phyloP scores from a whole-genome alignment of 768 basidiomycete genomes.

The Phallus indusiatus region DNA sequence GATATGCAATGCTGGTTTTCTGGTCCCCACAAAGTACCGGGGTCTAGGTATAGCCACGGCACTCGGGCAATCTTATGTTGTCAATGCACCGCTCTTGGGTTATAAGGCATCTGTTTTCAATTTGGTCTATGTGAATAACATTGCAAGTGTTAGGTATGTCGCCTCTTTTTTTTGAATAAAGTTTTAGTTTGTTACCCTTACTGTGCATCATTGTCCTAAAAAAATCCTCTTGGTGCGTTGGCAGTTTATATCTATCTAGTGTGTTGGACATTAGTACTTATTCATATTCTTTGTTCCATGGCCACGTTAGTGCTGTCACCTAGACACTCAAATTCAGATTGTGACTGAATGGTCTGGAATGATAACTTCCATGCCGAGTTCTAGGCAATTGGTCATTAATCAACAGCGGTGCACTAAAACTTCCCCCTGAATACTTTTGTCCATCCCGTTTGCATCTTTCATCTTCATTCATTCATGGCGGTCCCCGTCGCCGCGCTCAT shows the following conservation, averaged over 20 bases:
- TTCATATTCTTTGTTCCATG: no score
- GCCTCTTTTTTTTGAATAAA: neutral
- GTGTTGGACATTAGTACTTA: no score
- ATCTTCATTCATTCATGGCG: no score
- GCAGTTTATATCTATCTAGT: neutral
- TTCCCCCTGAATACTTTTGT: no score
- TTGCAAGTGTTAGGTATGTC: conserved; percentile 56
- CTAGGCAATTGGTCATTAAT: no score
- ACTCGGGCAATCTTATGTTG: conserved; percentile 69
- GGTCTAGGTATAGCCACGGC: conserved; percentile 57
- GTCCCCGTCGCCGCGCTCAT: no score
- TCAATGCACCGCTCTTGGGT: conserved; percentile 73
- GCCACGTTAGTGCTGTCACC: no score
- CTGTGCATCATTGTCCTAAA: neutral
- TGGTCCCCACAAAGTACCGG: conserved; percentile 57
- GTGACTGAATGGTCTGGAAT: no score
- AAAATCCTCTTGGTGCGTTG: neutral
- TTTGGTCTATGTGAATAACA: conserved; percentile 80
- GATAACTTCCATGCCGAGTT: no score
- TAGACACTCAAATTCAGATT: no score
- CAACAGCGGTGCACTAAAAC: no score
- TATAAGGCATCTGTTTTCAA: conserved; percentile 83
- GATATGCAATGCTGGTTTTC: conserved; percentile 88
- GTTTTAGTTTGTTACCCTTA: neutral
- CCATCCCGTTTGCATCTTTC: no score